A percentile compares a stretch with the other conserved stretches of the same genome.
Conservation (phyloP, 176 grass and related monocot species). For the Metroxylon sagu region DNA sequence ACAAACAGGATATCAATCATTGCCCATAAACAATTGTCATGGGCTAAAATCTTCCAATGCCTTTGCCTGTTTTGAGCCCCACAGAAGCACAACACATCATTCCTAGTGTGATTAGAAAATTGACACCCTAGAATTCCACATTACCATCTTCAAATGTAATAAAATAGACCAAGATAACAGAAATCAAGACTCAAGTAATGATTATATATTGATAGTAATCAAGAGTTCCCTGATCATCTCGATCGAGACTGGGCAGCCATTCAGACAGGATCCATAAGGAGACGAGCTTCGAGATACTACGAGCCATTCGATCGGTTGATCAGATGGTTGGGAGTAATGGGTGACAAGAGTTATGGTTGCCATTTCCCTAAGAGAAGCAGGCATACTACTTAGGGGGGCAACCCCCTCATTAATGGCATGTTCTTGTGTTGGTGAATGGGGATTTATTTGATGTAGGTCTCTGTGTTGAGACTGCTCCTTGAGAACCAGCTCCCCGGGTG, state of each 20-base stretch:
- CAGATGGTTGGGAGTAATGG: not conserved
- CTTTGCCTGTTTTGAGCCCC: not conserved
- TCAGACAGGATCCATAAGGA: not conserved
- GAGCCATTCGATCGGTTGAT: not conserved
- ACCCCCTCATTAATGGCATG: not conserved
- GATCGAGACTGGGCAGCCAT: not conserved
- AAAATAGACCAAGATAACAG: not conserved
- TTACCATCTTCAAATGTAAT: not conserved
- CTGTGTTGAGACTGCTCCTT: no score
- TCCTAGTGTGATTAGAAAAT: not conserved
- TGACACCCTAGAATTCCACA: constrained; percentile 4
- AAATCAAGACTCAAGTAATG: not conserved
- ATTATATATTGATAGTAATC: not conserved
- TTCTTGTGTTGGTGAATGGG: no score
- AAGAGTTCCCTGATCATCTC: not conserved
- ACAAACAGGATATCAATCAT: not conserved
- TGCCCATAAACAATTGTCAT: constrained; percentile 2
- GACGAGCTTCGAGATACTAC: not conserved
- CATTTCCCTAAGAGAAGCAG: constrained; percentile 6
- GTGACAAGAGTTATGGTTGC: not conserved
- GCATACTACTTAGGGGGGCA: constrained; percentile 8
- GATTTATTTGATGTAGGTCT: no score
- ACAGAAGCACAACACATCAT: not conserved
- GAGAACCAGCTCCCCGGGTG: no score
- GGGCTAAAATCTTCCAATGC: not conserved